Percentiles rank a stretch among this genome's conserved stretches.
Conservation (phyloP, 148 eudicot species). For the Camellia japonica region DNA sequence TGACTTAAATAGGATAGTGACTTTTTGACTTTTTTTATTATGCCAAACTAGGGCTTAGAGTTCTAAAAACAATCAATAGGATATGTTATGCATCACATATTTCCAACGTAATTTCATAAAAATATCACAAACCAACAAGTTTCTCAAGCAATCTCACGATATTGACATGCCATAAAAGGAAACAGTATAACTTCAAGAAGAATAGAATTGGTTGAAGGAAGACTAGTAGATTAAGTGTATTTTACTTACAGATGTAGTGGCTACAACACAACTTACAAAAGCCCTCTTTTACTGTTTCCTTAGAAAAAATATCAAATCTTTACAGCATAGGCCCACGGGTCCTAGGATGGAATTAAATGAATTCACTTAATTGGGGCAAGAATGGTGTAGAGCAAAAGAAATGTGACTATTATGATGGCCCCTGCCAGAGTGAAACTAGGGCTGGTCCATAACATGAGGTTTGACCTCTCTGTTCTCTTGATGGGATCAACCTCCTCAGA, state of each 20-base stretch:
- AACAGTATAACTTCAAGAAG: background rate
- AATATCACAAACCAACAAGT: background rate
- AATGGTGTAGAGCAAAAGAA: conserved; percentile 74
- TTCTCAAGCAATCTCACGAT: background rate
- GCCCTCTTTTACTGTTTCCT: background rate
- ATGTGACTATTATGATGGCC: conserved; percentile 67
- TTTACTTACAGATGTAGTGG: conserved; percentile 19
- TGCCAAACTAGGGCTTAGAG: too few species aligned
- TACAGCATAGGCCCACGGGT: conserved; percentile 13
- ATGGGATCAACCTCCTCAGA: conserved; percentile 98
- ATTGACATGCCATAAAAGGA: background rate
- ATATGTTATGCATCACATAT: background rate
- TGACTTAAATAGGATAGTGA: too few species aligned
- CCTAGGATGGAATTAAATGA: background rate
- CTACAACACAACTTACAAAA: background rate
- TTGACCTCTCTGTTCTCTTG: conserved; percentile 82
- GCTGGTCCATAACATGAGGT: conserved; percentile 91
- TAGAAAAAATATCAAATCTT: background rate
- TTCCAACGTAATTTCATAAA: background rate
- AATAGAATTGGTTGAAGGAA: background rate
- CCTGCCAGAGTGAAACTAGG: conserved; percentile 71
- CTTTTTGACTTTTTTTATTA: too few species aligned
- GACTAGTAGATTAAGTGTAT: conserved; percentile 11
- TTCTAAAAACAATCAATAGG: background rate
- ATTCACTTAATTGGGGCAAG: conserved; percentile 67